Conservation (phyloP, 441 rosid genomes). For the Aleurites moluccanus region DNA sequence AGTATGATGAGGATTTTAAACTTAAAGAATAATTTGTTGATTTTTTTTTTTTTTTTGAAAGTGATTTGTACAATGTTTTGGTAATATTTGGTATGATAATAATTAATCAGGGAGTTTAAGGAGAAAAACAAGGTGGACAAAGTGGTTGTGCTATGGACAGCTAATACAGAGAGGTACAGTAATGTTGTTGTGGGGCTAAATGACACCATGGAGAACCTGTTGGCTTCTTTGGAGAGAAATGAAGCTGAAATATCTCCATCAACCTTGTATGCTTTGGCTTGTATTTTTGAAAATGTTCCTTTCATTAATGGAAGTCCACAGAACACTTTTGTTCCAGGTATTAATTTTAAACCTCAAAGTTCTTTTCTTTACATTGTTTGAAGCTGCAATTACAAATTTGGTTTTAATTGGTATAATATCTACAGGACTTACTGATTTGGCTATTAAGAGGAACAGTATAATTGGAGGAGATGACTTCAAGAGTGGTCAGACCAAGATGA, state of each 20-base stretch:
- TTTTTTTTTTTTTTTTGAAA: too few species aligned
- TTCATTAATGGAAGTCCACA: constrained; percentile 98
- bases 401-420: background rate
- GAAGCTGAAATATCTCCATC: constrained; percentile 95
- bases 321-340: constrained; percentile 94
- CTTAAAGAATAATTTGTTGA: too few species aligned
- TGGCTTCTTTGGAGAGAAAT: constrained; percentile 70
- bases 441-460: constrained; percentile 70
- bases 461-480: constrained; percentile 98
- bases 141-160: constrained; percentile 91
- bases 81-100: background rate
- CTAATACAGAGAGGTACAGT: constrained; percentile 97
- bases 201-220: constrained; percentile 74
- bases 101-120: constrained; percentile 71
- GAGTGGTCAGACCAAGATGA: constrained; percentile 99
- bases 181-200: constrained; percentile 75
- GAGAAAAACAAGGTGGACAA: constrained; percentile 78
- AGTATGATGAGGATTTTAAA: constrained; percentile 49
- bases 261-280: constrained; percentile 78
- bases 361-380: background rate
- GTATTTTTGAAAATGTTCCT: constrained; percentile 77
- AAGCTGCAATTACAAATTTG: too few species aligned
- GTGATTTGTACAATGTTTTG: background rate
- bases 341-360: background rate
- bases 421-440: constrained; percentile 83